A percentile compares a stretch with the other conserved stretches of the same genome.
phyloP scores from a whole-genome alignment of 2,329 filamentous ascomycete genomes.

The Penicillium sp. region DNA sequence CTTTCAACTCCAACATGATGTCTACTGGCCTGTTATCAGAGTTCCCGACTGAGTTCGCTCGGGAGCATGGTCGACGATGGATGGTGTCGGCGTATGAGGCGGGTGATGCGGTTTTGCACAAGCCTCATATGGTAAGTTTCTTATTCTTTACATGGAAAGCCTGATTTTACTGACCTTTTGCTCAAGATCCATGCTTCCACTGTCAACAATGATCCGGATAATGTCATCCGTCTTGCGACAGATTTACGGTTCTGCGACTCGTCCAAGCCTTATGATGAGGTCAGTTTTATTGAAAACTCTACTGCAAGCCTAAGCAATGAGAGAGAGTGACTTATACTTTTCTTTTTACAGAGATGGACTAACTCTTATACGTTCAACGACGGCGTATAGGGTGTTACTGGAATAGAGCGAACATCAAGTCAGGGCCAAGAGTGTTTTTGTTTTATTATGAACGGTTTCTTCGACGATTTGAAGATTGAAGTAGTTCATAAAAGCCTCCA shows the following conservation, averaged over 20 bases:
- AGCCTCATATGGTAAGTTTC: slow-evolving; percentile 37
- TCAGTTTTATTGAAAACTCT: slow-evolving; percentile 9
- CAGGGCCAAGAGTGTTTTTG: too few relatives aligned
- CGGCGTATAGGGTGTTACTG: slow-evolving; percentile 24
- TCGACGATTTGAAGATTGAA: not conserved
- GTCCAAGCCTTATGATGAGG: slow-evolving; percentile 52
- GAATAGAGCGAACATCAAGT: not conserved
- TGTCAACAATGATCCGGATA: slow-evolving; percentile 54
- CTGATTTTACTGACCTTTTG: not conserved
- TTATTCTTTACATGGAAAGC: not conserved
- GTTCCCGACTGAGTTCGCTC: slow-evolving; percentile 48
- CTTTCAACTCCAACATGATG: slow-evolving; percentile 63
- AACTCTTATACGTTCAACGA: slow-evolving; percentile 42
- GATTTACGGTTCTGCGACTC: slow-evolving; percentile 58
- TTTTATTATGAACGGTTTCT: too few relatives aligned
- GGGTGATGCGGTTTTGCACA: slow-evolving; percentile 50
- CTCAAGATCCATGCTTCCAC: slow-evolving; percentile 58
- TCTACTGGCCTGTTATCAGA: slow-evolving; percentile 55
- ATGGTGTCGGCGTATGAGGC: slow-evolving; percentile 56
- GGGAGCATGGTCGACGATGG: slow-evolving; percentile 49
- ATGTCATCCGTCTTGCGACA: slow-evolving; percentile 56
- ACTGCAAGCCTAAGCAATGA: not conserved
- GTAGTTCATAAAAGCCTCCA: not conserved
- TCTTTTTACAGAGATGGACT: slow-evolving; percentile 38
- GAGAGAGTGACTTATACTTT: slow-evolving; percentile 1